A percentile compares a stretch with the other conserved stretches of the same genome.
phyloP scores from a whole-genome alignment of 805 yeast genomes.

The Teunomyces barrocoloradensis region DNA sequence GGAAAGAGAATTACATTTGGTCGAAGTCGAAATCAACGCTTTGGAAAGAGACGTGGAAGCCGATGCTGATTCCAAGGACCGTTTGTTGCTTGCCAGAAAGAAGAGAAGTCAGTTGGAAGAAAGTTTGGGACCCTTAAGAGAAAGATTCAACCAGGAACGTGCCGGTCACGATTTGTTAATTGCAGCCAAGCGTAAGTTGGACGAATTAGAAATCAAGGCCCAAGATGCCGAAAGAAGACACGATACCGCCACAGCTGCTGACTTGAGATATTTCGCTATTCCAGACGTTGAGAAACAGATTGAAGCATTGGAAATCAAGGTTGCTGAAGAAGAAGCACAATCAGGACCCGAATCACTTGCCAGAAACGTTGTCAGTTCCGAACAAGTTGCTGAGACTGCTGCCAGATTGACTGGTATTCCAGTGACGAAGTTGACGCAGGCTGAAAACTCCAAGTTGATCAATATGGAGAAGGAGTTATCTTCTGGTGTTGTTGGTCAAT shows the following conservation, averaged over 20 bases:
- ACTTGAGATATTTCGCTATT: conserved; percentile 93
- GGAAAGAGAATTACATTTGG: conserved; percentile 86
- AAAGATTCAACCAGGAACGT: conserved; percentile 81
- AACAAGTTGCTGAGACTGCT: conserved; percentile 93
- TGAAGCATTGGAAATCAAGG: conserved; percentile 67
- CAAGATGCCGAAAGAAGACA: conserved; percentile 95
- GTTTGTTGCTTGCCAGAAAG: conserved; percentile 75
- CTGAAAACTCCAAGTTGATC: conserved; percentile 90
- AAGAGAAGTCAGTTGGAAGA: conserved; percentile 83
- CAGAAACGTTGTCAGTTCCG: conserved; percentile 84
- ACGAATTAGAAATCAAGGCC: conserved; percentile 90
- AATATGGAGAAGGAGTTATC: conserved; percentile 90
- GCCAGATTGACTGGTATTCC: conserved; percentile 97
- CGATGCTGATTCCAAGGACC: conserved; percentile 76
- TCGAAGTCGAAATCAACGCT: conserved; percentile 96
- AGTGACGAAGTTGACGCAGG: conserved; percentile 88
- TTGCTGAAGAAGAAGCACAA: conserved; percentile 70
- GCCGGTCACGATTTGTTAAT: conserved; percentile 90
- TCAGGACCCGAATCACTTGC: conserved; percentile 64
- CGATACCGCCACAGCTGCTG: conserved; percentile 93
- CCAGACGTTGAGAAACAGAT: conserved; percentile 85
- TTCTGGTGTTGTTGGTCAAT: conserved; percentile 87
- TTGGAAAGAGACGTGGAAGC: conserved; percentile 93
- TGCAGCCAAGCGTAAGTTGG: conserved; percentile 82
- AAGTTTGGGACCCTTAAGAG: conserved; percentile 78